Base-by-base conservation (phyloP, 2,329 filamentous ascomycete species). In the Orbilia brochopaga region DNA sequence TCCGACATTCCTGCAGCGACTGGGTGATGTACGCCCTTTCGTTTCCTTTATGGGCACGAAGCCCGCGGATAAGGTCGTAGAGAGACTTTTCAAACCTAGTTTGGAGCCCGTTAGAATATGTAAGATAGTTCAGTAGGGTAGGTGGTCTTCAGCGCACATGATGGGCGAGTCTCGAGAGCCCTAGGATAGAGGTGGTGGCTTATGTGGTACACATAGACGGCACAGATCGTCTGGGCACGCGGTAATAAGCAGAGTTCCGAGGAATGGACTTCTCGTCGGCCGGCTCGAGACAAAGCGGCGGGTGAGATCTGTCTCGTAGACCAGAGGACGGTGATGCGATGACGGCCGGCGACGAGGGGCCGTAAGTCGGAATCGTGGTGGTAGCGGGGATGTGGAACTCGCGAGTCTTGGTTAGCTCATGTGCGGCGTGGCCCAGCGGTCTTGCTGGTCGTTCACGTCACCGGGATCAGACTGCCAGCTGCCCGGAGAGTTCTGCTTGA, bases 21-120 rank as follows among this genome's bases (percentile, higher is more conserved):
- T 91, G 89, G 79, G 96, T 90, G 70, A 99, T 95, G 80, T 97
- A 99, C 79, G 95, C 91, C 79, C 89, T 90, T 82, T 99, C 94
- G 78, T 88, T 90, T 77, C 93, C 93, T 81, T 96, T 97, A 83
- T 97, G 92, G 79, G 93, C 94, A 75, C 94, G 89, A 78, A 99
- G 83, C 77, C 94, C 94, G 81, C 92, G 87, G 78, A 99, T 99
- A 83, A 99, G 92, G 86, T 97, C 93, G 81, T 97, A 96, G 19
- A 99, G 86, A 46, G 94, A 97, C 82, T 99, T 99, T 81, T 99
- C 94, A 82, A 99, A 99, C 94, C 92, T 97, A 40, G 10, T 7
- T n/a, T 21, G 48, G 13, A 66, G 46, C 0, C 15, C 32, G 24
- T 60, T 37, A 42, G 53, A 6, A 62, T 35, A 21, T 21, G 21